Conservation (phyloP, 2,329 filamentous ascomycete species). For the Talaromyces marneffei region DNA sequence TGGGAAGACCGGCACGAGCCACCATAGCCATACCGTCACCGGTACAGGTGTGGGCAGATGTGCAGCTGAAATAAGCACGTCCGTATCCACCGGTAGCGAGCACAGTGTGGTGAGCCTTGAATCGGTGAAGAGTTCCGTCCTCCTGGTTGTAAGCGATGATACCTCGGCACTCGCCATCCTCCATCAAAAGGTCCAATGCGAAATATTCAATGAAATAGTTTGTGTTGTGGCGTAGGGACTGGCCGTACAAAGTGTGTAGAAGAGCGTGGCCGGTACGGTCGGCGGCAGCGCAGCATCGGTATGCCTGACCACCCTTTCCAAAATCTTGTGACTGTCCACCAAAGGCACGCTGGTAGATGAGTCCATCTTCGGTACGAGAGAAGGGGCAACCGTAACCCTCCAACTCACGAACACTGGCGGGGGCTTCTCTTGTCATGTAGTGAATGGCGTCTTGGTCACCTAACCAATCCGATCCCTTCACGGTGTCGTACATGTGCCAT, state of each 20-base stretch:
- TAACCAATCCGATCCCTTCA: constrained; percentile 96
- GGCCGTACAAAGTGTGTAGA: constrained; percentile 95
- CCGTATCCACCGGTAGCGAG: constrained; percentile 96
- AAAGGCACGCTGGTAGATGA: constrained; percentile 97
- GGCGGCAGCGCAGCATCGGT: constrained; percentile 92
- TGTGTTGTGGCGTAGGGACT: constrained; percentile 94
- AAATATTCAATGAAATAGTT: constrained; percentile 99
- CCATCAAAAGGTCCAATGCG: constrained; percentile 93
- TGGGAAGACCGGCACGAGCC: constrained; percentile 90
- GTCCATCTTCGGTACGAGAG: constrained; percentile 84
- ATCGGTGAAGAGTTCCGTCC: constrained; percentile 94
- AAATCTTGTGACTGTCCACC: constrained; percentile 94
- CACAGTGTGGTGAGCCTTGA: constrained; percentile 94
- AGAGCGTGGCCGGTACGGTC: constrained; percentile 97
- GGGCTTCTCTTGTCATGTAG: constrained; percentile 96
- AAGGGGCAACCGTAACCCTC: constrained; percentile 98
- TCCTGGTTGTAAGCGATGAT: constrained; percentile 98
- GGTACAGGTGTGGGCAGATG: constrained; percentile 95
- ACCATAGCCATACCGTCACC: constrained; percentile 99
- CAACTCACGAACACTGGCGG: constrained; percentile 84
- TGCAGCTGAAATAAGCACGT: constrained; percentile 96
- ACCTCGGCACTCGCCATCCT: constrained; percentile 93
- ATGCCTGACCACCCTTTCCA: constrained; percentile 96
- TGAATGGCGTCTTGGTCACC: constrained; percentile 97
- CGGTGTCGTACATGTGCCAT: constrained; percentile 99